Base-by-base conservation (phyloP, 768 basidiomycete species). In the Suillus decipiens region DNA sequence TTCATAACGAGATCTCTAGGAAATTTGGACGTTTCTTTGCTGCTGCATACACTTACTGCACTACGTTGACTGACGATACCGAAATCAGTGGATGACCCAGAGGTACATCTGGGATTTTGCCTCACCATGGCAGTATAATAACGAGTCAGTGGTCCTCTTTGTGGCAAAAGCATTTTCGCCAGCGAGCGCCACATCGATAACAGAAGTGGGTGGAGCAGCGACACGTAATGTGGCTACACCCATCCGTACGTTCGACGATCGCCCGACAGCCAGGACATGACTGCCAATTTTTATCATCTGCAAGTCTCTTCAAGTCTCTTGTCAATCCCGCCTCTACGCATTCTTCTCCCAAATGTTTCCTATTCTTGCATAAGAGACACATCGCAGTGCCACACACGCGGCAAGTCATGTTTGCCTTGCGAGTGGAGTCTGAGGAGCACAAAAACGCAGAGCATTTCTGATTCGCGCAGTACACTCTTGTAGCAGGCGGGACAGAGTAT, bases 151-250 rank as follows among this genome's bases (percentile, higher is more conserved):
- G 28, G 7, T 57, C 56, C 22, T 57, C 56, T 31, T 17, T 41
- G 39, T 59, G 42, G 22, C 73, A 69, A 12, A 0, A 2, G 48
- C 73, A 67, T 1, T 1, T 0, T 0, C 11, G 22, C 66, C 68
- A 66, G 36, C 54, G 61, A 15, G 8, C 10, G 2, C 70, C 73
- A 24, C 73, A 73, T 1, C 0, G 3, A 39, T 73, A 73, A 33
- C 73, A 73, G 60, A 73, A 73, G 1, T 42, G 15, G 28, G 66
- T 59, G 1, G 28, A 28, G 34, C 87, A 88, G 24, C 80, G 76
- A 65, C 88, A 90, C 5, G 76, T 77, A 78, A 89, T 89, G 61
- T 86, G 84, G 70, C 77, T 76, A 64, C 88, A 89, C 4, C 88
- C 88, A 1, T 68, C 48, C 4, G 71, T 59, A 5, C 86, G 78